Evolutionary conservation across 2,329 filamentous ascomycete species (phyloP).

Genomic region (Seiridium cupressi): DNA sequence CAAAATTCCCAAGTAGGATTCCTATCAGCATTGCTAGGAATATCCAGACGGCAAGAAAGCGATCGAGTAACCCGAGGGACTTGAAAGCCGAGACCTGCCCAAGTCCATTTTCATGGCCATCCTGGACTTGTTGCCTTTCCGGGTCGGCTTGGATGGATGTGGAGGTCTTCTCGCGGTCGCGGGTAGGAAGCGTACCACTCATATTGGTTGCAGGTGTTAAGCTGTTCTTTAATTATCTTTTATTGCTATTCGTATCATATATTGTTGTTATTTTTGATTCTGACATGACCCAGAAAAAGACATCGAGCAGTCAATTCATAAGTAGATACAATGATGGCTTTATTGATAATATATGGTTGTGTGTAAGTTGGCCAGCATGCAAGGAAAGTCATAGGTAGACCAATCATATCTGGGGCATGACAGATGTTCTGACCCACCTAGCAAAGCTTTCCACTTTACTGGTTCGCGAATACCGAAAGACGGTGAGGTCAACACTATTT

Average conservation of each 20-base stretch:
- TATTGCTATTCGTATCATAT: background rate
- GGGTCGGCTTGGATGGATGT: background rate
- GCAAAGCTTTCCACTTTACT: background rate
- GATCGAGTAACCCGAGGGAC: constrained; percentile 58
- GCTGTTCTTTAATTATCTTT: background rate
- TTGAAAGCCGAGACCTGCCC: constrained; percentile 44
- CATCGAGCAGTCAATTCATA: too few species aligned
- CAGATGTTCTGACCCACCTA: background rate
- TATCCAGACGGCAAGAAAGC: constrained; percentile 70
- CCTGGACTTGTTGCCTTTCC: background rate
- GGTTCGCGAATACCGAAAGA: background rate
- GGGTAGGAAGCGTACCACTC: too few species aligned
- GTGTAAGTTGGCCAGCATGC: background rate
- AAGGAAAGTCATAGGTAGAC: background rate
- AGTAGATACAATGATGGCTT: background rate
- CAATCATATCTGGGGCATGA: constrained; percentile 7
- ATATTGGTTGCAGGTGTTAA: too few species aligned
- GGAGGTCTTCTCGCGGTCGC: background rate
- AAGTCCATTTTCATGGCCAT: background rate
- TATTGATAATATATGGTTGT: background rate
- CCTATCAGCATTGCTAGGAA: constrained; percentile 75
- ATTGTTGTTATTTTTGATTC: too few species aligned
- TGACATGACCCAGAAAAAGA: too few species aligned
- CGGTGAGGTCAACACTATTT: too few species aligned
- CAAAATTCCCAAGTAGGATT: constrained; percentile 75